A percentile compares a stretch with the other conserved stretches of the same genome.
Conservation (phyloP, 2,329 filamentous ascomycete species). For the Stagonosporopsis chrysanthemi region DNA sequence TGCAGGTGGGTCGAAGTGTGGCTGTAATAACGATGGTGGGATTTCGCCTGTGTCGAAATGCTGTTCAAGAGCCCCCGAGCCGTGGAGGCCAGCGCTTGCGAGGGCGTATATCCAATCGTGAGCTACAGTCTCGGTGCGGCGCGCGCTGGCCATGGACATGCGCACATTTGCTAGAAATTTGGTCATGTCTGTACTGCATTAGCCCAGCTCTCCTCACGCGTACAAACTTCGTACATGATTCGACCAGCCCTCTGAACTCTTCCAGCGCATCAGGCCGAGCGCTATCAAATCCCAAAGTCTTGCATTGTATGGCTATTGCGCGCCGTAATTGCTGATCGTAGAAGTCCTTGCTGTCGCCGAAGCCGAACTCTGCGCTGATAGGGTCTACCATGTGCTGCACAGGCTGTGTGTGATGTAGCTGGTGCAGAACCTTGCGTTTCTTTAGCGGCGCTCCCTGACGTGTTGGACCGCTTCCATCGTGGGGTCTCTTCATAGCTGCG, state of each 20-base stretch:
- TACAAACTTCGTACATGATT: constrained; percentile 63
- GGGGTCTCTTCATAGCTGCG: constrained; percentile 47
- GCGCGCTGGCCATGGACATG: constrained; percentile 64
- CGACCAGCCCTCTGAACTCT: constrained; percentile 61
- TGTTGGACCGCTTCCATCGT: constrained; percentile 30
- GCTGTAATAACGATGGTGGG: constrained; percentile 46
- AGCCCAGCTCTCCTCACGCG: constrained; percentile 24
- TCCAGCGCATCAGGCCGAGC: constrained; percentile 65
- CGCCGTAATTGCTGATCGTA: constrained; percentile 63
- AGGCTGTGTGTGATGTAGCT: constrained; percentile 47
- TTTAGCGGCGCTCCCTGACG: constrained; percentile 39
- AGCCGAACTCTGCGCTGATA: constrained; percentile 42
- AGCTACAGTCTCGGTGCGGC: constrained; percentile 64
- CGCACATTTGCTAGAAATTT: constrained; percentile 62
- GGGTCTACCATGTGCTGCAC: constrained; percentile 43
- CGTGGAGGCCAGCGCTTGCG: constrained; percentile 49
- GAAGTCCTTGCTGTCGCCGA: constrained; percentile 58
- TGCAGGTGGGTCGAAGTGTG: constrained; percentile 52
- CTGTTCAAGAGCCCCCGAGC: constrained; percentile 49
- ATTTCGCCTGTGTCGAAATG: constrained; percentile 54
- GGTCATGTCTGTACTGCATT: constrained; percentile 58
- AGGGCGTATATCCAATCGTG: constrained; percentile 66
- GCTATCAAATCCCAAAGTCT: constrained; percentile 62
- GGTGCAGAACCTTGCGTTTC: constrained; percentile 46
- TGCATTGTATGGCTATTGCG: constrained; percentile 61